These are phyloP conservation scores for Homolaphlyctis polyrhiza DNA, from an alignment of 371 early-diverging fungal species.

Conservation along the genomic window DNA sequence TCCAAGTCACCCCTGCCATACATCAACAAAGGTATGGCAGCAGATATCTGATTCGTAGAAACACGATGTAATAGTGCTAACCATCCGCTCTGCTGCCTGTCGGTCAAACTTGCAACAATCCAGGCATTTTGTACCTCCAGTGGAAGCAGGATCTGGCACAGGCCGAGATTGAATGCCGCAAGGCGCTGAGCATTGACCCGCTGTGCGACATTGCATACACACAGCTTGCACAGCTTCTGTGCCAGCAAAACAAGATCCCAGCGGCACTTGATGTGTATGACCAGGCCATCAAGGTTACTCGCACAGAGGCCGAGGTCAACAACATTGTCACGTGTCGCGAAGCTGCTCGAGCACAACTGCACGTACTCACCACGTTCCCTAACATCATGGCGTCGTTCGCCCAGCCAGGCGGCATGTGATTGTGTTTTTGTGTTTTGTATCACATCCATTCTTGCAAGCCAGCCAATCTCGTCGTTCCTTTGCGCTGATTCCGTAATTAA, in stretches of 20 bases:
- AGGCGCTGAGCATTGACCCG: conserved; percentile 85
- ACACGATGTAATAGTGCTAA: background rate
- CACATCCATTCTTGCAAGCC: too few species aligned
- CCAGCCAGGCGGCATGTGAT: too few species aligned
- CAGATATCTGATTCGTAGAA: background rate
- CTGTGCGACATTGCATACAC: conserved; percentile 93
- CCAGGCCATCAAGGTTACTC: conserved; percentile 56
- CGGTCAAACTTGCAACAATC: background rate
- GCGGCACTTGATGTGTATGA: conserved; percentile 81
- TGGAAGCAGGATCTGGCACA: conserved; percentile 64
- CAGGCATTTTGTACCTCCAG: conserved; percentile 76
- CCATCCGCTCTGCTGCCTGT: background rate
- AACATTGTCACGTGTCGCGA: conserved; percentile 77
- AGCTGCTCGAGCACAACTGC: conserved; percentile 26
- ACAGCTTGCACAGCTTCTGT: conserved; percentile 81
- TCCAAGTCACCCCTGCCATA: conserved; percentile 81
- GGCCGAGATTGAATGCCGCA: conserved; percentile 73
- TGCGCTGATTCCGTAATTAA: too few species aligned
- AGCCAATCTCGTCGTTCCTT: too few species aligned
- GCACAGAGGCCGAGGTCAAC: conserved; percentile 85
- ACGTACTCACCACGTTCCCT: conserved; percentile 9
- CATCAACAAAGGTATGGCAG: conserved; percentile 76
- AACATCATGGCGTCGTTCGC: too few species aligned
- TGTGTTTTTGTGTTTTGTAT: too few species aligned
- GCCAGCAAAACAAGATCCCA: conserved; percentile 80